Evolutionary conservation across 2,329 filamentous ascomycete species (phyloP), one percentile per base, ranked within the genome.

Genomic region (Colletotrichum sp.): DNA sequence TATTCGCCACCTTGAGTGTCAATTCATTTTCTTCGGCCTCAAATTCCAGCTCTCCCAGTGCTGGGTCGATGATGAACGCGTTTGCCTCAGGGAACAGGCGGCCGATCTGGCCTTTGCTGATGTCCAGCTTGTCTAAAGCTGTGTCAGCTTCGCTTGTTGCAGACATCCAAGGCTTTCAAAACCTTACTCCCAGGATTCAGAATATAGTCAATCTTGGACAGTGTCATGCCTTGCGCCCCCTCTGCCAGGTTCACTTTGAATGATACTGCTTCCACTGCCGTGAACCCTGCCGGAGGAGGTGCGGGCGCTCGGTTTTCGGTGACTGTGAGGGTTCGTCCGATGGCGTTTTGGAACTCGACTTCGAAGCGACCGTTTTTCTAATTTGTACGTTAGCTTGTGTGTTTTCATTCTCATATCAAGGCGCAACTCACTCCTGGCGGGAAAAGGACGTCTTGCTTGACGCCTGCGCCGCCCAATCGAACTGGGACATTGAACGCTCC

Each of bases 1-100:
- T 78, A 76, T 83, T 80, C 34, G 70, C 71, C 21, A 85, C 83
- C 4, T 76, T 81, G 1, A 83, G 68, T 1, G 81, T 81, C 4
- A 85, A 73, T 79, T 87, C 85, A 62, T 85, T 86, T 77, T 87
- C 85, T 4, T 87, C 86, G 2, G 71, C 83, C 78, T 87, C 85
- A 55, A 86, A 87, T 77, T 86, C 85, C n/a, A 83, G 79, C 79
- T 86, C 85, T 70, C 84, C 84, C 1, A 86, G 68, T 21, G 79
- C 81, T 8, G 79, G 77, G 36, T 83, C 83, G 55, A 86, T 82
- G 69, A 86, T 79, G 67, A 86, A 87, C 16, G 79, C 80, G 67
- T 83, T 81, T 44, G 83, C 80, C 26, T 85, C 83, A 9, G 79
- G 77, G 76, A 81, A 84, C 52, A 87, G 81, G 30, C 82, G 82